A percentile compares a stretch with the other conserved stretches of the same genome.
phyloP scores from a whole-genome alignment of 371 early-diverging fungal genomes.

The Rhizomucor pusillus region DNA sequence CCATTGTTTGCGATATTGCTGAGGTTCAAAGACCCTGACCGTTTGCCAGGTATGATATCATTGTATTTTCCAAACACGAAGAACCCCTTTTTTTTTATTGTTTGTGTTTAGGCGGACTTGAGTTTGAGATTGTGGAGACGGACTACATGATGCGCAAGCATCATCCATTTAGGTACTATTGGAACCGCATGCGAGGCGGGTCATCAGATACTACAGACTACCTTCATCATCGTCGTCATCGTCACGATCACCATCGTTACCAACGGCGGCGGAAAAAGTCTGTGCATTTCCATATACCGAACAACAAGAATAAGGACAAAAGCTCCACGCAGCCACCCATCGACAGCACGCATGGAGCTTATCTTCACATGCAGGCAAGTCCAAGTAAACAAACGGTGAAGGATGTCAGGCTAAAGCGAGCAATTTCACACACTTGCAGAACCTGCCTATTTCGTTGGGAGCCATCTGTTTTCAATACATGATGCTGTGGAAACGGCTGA shows the following conservation, averaged over 20 bases:
- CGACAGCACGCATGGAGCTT: background rate
- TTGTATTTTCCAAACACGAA: background rate
- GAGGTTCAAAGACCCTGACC: slow-evolving; percentile 82
- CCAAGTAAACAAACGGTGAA: background rate
- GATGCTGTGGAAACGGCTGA: slow-evolving; percentile 57
- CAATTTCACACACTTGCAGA: slow-evolving; percentile 24
- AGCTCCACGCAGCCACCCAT: background rate
- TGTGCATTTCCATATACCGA: background rate
- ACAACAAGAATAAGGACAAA: background rate
- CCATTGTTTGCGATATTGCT: slow-evolving; percentile 91
- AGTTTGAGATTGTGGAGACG: slow-evolving; percentile 42
- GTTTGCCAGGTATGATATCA: slow-evolving; percentile 72
- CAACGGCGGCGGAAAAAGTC: background rate
- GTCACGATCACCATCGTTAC: background rate
- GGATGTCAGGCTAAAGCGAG: background rate
- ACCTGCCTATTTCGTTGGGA: slow-evolving; percentile 53
- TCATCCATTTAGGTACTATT: slow-evolving; percentile 14
- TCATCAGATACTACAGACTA: no score
- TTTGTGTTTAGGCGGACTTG: slow-evolving; percentile 38
- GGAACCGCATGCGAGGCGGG: background rate
- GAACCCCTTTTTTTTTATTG: background rate
- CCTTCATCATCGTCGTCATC: background rate
- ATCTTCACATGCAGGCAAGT: slow-evolving; percentile 28
- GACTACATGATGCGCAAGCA: slow-evolving; percentile 29
- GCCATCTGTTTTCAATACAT: slow-evolving; percentile 65